These are phyloP conservation scores for Odontarrhena argentea DNA, from an alignment of 345 rosid genomes.

Conservation along the genomic window DNA sequence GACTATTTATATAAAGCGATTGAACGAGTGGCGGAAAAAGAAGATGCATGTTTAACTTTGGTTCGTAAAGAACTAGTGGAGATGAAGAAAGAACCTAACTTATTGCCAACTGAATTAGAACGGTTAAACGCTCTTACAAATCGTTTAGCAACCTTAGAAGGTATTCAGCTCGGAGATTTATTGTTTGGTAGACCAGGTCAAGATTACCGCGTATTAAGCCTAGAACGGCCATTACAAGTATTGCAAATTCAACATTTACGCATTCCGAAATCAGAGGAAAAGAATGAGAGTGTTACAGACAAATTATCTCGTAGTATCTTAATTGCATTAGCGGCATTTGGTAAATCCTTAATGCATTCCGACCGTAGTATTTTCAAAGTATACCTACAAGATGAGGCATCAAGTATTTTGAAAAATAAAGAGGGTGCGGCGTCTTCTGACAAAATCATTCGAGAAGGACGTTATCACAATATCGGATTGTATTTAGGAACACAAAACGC, in stretches of 20 bases:
- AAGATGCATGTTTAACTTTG: neutral
- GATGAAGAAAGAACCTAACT: neutral
- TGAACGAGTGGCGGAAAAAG: neutral
- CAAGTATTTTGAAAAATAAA: neutral
- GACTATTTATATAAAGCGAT: neutral
- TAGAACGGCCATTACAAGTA: neutral
- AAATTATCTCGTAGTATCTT: neutral
- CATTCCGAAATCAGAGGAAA: neutral
- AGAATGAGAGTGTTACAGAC: neutral
- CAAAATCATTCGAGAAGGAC: neutral
- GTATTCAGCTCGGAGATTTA: neutral
- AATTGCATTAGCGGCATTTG: neutral
- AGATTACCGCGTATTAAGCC: neutral
- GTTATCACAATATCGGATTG: neutral
- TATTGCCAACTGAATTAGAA: neutral
- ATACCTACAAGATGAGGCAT: neutral
- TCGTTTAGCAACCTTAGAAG: neutral
- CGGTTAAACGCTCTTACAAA: neutral
- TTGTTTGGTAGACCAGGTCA: neutral
- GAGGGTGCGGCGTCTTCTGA: conserved; percentile 1
- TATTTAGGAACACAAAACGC: neutral
- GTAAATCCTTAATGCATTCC: neutral
- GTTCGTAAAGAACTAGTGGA: neutral
- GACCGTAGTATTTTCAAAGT: neutral
- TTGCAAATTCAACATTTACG: neutral